A percentile compares a stretch with the other conserved stretches of the same genome.
Conservation (phyloP, 2,329 filamentous ascomycete species). For the Beauveria medogensis region DNA sequence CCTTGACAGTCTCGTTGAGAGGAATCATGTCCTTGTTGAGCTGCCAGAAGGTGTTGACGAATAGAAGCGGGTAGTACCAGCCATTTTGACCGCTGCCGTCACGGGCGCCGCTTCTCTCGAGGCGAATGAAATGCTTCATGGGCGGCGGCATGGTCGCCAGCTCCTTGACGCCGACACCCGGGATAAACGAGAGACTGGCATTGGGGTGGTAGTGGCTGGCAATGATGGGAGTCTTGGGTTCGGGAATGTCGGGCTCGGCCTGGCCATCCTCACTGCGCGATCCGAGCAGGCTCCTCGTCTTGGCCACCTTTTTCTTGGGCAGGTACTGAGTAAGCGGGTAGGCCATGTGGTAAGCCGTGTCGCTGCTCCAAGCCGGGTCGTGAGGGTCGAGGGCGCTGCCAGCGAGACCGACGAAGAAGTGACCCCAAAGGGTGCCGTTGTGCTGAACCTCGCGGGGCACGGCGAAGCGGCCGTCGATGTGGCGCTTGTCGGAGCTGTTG, state of each 20-base stretch:
- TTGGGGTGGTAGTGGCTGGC: slow-evolving; percentile 93
- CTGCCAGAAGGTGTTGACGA: slow-evolving; percentile 96
- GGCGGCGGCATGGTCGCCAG: slow-evolving; percentile 64
- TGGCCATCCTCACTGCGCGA: slow-evolving; percentile 34
- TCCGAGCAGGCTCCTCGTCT: slow-evolving; percentile 80
- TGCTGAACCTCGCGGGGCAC: slow-evolving; percentile 76
- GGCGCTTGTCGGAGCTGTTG: slow-evolving; percentile 70
- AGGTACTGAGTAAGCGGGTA: slow-evolving; percentile 85
- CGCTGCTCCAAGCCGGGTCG: slow-evolving; percentile 61
- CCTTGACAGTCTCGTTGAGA: slow-evolving; percentile 81
- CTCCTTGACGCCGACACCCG: slow-evolving; percentile 63
- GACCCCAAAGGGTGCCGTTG: slow-evolving; percentile 89
- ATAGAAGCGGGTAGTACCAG: slow-evolving; percentile 89
- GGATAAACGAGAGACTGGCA: slow-evolving; percentile 80
- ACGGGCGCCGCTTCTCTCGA: slow-evolving; percentile 73
- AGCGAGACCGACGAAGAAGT: slow-evolving; percentile 78
- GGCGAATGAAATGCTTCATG: slow-evolving; percentile 65
- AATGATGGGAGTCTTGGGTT: slow-evolving; percentile 59
- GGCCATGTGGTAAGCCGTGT: slow-evolving; percentile 73
- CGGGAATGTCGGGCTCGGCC: slow-evolving; percentile 42
- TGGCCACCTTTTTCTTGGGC: slow-evolving; percentile 79
- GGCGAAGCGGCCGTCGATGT: slow-evolving; percentile 66
- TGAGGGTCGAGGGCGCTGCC: slow-evolving; percentile 72
- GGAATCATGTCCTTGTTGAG: slow-evolving; percentile 83
- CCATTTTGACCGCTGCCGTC: slow-evolving; percentile 79